These are phyloP conservation scores for Aspergillus melleus DNA, from an alignment of 2,329 filamentous ascomycete genomes.

Conservation along the genomic window DNA sequence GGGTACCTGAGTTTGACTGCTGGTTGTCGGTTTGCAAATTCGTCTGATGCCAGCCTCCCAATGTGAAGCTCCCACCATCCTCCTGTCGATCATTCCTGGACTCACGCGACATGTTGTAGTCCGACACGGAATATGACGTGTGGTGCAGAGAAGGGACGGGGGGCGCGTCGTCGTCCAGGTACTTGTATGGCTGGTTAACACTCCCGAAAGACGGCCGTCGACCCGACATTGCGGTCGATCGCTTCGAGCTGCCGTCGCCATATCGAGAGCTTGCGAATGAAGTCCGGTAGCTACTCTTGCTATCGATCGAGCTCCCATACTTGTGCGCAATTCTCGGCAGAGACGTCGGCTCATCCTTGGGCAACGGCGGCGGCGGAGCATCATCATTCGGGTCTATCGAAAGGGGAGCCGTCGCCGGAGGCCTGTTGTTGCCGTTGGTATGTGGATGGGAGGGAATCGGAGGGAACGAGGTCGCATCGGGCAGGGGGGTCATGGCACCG, in stretches of 20 bases:
- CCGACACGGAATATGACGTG: conserved; percentile 13
- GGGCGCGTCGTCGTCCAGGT: conserved; percentile 34
- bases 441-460: conserved; percentile 19
- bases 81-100: conserved; percentile 21
- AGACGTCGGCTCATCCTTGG: conserved; percentile 2
- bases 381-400: conserved; percentile 10
- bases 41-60: conserved; percentile 20
- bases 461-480: conserved; percentile 22
- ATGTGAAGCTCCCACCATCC: conserved; percentile 32
- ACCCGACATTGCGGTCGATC: conserved; percentile 33
- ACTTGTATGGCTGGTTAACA: conserved; percentile 28
- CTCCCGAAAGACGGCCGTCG: conserved; percentile 36
- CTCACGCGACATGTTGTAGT: conserved; percentile 26
- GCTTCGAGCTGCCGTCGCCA: conserved; percentile 27
- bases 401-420: conserved; percentile 10
- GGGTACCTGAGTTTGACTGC: conserved; percentile 5
- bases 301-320: conserved; percentile 31
- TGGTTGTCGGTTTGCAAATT: conserved; percentile 10
- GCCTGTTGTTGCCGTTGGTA: conserved; percentile 1
- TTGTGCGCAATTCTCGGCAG: conserved; percentile 16
- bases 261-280: conserved; percentile 42
- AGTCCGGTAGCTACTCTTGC: conserved; percentile 42
- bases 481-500: conserved; percentile 21
- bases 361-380: conserved; percentile 17
- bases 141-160: conserved; percentile 32